Evolutionary conservation across 306 rosid genomes (phyloP).

Genomic region (Cajanus cajan): DNA sequence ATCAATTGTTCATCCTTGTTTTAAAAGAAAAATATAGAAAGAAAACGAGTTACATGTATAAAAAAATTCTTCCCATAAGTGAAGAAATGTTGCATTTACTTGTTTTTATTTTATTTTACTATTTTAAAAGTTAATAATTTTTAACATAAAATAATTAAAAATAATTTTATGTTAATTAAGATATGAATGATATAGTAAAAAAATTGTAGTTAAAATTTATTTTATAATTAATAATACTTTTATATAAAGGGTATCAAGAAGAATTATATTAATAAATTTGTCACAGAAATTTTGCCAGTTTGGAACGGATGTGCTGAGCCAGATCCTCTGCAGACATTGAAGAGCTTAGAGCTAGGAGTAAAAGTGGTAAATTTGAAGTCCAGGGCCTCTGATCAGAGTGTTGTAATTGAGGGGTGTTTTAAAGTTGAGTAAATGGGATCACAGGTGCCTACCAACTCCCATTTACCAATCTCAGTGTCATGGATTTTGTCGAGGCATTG

Average conservation of each 20-base stretch:
- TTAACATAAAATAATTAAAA: no score
- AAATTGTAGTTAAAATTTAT: no score
- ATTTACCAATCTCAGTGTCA: background rate
- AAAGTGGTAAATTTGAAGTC: constrained; percentile 49
- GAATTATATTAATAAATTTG: constrained; percentile 56
- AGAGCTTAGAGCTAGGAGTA: constrained; percentile 36
- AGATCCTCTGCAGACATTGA: constrained; percentile 36
- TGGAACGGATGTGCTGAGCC: constrained; percentile 48
- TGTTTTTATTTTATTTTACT: no score
- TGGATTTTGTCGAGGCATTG: background rate
- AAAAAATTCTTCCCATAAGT: no score
- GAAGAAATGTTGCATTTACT: no score
- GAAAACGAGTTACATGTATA: no score
- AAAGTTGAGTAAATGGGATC: constrained; percentile 10
- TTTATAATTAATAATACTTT: no score
- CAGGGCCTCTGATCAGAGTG: constrained; percentile 46
- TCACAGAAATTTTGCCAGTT: constrained; percentile 69
- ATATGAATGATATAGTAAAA: no score
- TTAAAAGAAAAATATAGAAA: no score
- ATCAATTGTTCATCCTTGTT: no score
- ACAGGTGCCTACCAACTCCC: background rate
- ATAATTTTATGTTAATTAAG: no score
- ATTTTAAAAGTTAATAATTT: no score
- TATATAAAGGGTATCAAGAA: constrained; percentile 57
- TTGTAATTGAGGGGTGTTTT: constrained; percentile 62